Conservation (phyloP, 805 yeast genomes). For the Lipomyces spencermartinsiae region DNA sequence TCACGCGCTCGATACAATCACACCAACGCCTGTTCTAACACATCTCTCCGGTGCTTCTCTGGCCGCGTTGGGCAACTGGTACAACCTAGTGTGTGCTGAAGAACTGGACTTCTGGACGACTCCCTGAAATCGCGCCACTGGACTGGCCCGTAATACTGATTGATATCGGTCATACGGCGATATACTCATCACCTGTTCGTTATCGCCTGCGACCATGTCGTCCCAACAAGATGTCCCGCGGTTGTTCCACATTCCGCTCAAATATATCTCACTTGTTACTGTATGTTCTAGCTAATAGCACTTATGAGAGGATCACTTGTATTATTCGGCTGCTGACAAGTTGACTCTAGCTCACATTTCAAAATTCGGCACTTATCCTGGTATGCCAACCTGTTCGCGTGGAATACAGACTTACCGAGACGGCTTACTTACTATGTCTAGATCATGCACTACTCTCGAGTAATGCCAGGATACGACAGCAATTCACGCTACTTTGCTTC, state of each 20-base stretch:
- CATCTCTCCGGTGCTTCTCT: neutral
- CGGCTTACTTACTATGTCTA: neutral
- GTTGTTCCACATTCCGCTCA: slow-evolving; percentile 41
- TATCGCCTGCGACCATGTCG: neutral
- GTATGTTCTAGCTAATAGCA: slow-evolving; percentile 20
- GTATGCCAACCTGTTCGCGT: slow-evolving; percentile 34
- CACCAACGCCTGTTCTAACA: neutral
- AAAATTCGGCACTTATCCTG: slow-evolving; percentile 50
- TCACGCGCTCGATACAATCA: neutral
- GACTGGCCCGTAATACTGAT: neutral
- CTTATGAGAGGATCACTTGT: neutral
- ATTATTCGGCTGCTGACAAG: neutral
- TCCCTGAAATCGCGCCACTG: neutral
- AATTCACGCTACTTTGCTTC: slow-evolving; percentile 47
- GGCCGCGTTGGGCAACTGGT: neutral
- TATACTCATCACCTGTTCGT: neutral
- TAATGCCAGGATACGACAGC: slow-evolving; percentile 47
- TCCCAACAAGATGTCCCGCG: slow-evolving; percentile 33
- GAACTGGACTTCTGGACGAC: neutral
- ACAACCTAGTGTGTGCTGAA: neutral
- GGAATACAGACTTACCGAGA: neutral
- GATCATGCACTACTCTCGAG: slow-evolving; percentile 52
- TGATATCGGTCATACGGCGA: neutral
- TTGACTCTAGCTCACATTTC: slow-evolving; percentile 45
- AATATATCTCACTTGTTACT: slow-evolving; percentile 48